Conservation (phyloP, 176 grass and related monocot genomes). For the Ensete glaucum region DNA sequence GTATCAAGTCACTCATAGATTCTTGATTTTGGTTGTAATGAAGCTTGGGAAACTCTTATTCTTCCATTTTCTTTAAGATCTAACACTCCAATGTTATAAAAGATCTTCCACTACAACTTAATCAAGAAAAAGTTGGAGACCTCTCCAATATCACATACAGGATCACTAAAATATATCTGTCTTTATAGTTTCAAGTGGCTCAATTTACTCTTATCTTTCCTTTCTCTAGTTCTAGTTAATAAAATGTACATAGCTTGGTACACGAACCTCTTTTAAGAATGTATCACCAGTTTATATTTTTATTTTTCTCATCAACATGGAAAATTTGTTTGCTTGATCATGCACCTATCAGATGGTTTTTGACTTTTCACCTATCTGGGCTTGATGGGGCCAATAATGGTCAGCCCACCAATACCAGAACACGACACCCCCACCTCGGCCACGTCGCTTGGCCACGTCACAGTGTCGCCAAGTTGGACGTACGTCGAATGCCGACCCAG, state of each 20-base stretch:
- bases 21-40: background rate
- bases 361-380: no score
- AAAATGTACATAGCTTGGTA: background rate
- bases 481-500: no score
- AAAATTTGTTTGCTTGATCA: background rate
- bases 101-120: background rate
- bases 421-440: no score
- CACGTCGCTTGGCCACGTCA: no score
- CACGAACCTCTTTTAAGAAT: background rate
- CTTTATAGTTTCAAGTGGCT: background rate
- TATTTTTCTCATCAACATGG: background rate
- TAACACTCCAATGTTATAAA: background rate
- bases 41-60: background rate
- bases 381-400: no score
- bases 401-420: no score
- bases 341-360: background rate
- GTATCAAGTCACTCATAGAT: no score
- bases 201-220: background rate
- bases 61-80: background rate
- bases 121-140: background rate
- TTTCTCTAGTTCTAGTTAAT: background rate
- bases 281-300: background rate
- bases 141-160: background rate
- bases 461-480: no score
- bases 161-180: no score